Evolutionary conservation across 306 rosid species (phyloP).

Genomic region (Quercus parvula): DNA sequence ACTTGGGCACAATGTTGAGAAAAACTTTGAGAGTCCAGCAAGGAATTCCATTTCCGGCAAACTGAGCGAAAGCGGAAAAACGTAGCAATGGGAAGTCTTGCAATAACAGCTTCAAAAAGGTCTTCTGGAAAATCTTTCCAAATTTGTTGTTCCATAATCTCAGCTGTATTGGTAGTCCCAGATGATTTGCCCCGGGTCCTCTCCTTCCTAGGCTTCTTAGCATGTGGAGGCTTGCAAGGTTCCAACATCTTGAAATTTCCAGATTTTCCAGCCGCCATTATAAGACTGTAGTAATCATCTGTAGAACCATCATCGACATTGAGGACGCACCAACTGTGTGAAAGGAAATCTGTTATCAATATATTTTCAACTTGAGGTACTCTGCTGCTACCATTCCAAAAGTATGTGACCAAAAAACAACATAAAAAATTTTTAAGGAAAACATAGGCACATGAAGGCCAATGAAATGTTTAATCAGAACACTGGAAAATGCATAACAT

Average conservation of each 20-base stretch:
- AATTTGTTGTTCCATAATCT: constrained; percentile 66
- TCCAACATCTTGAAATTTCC: constrained; percentile 50
- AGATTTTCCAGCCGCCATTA: constrained; percentile 68
- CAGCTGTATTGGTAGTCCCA: constrained; percentile 37
- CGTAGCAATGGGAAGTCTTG: constrained; percentile 75
- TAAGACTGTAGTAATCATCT: constrained; percentile 61
- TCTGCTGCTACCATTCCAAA: neutral
- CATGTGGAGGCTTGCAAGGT: constrained; percentile 57
- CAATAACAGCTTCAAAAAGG: constrained; percentile 76
- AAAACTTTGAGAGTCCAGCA: constrained; percentile 71
- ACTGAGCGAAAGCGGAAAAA: constrained; percentile 81
- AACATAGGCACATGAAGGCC: neutral
- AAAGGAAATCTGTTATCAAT: constrained; percentile 20
- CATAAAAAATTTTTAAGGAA: neutral
- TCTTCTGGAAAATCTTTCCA: constrained; percentile 93
- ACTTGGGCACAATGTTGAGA: constrained; percentile 61
- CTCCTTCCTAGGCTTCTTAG: constrained; percentile 63
- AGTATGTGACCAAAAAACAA: neutral
- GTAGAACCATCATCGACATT: constrained; percentile 57
- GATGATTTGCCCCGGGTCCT: constrained; percentile 48
- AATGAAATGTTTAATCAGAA: neutral
- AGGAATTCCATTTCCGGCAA: constrained; percentile 75
- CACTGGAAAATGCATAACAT: neutral
- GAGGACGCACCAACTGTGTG: constrained; percentile 58
- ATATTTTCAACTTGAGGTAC: constrained; percentile 4